These are phyloP conservation scores for Blastomyces emzantsi DNA, from an alignment of 2,329 filamentous ascomycete genomes.

Conservation along the genomic window DNA sequence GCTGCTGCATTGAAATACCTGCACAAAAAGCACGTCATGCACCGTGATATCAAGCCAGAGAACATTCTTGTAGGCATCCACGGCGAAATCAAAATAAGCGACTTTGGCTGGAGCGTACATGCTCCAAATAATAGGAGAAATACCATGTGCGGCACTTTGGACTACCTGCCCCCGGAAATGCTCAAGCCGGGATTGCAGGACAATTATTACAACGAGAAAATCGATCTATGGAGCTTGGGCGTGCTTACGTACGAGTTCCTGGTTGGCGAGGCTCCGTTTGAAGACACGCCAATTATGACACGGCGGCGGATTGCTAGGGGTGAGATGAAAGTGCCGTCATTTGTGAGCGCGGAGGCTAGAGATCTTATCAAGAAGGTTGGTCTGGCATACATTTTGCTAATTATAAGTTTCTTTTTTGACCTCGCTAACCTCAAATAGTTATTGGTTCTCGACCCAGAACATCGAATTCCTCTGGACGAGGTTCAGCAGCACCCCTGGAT, in stretches of 20 bases:
- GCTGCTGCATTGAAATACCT: conserved; percentile 81
- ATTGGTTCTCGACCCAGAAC: conserved; percentile 86
- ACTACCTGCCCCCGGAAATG: conserved; percentile 98
- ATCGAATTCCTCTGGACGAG: conserved; percentile 80
- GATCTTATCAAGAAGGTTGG: conserved; percentile 86
- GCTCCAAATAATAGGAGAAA: conserved; percentile 88
- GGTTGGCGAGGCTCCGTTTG: conserved; percentile 91
- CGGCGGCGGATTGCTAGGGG: conserved; percentile 78
- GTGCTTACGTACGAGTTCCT: conserved; percentile 95
- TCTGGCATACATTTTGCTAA: conserved; percentile 9
- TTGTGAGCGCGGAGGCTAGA: conserved; percentile 79
- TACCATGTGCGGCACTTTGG: conserved; percentile 94
- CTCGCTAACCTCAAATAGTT: conserved; percentile 44
- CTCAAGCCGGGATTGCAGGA: conserved; percentile 69
- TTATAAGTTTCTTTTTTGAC: conserved; percentile 22
- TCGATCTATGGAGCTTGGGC: conserved; percentile 92
- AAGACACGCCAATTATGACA: conserved; percentile 92
- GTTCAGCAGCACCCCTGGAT: conserved; percentile 94
- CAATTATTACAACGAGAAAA: conserved; percentile 90
- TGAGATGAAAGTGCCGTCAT: conserved; percentile 87
- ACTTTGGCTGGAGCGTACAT: conserved; percentile 98
- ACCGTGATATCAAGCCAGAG: conserved; percentile 95
- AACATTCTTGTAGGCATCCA: conserved; percentile 95
- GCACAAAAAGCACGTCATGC: conserved; percentile 95
- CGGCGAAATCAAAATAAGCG: conserved; percentile 96